Conservation (phyloP, 768 basidiomycete species). For the Lactarius deliciosus region DNA sequence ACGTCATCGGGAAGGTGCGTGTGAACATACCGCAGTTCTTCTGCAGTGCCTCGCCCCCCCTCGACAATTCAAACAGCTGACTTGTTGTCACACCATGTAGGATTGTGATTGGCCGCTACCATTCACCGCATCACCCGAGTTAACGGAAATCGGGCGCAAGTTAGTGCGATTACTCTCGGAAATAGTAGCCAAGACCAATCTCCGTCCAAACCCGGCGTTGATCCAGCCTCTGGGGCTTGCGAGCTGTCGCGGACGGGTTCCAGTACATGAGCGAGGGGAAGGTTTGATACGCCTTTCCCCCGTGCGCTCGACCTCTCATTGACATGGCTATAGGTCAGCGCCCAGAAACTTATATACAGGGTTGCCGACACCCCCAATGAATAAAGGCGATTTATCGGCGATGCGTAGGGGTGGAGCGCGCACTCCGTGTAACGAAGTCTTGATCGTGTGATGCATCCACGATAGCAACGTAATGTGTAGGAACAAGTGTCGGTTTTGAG, state of each 20-base stretch:
- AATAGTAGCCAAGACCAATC: constrained; percentile 12
- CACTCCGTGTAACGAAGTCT: neutral
- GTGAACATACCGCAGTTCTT: too few relatives aligned
- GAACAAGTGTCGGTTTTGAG: neutral
- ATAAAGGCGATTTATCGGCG: neutral
- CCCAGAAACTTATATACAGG: constrained; percentile 22
- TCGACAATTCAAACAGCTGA: neutral
- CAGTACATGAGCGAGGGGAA: constrained; percentile 28
- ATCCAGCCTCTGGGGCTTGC: constrained; percentile 25
- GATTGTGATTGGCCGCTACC: constrained; percentile 12
- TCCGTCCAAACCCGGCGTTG: constrained; percentile 22
- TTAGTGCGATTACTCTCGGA: constrained; percentile 13
- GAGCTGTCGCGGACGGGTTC: constrained; percentile 18
- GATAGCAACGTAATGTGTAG: neutral
- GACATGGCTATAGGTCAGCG: constrained; percentile 18
- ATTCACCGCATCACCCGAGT: constrained; percentile 15
- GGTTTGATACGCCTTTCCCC: constrained; percentile 1
- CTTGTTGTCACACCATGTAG: neutral
- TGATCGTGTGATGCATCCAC: neutral
- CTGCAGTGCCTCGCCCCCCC: neutral
- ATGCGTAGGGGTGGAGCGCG: neutral
- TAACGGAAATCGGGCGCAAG: constrained; percentile 1
- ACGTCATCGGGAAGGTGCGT: constrained; percentile 19
- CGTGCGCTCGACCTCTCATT: neutral
- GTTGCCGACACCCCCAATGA: constrained; percentile 23